Evolutionary conservation across 371 early-diverging fungal genomes (phyloP), one percentile per base, ranked within the genome.

Genomic region (Mucor velutinosus): DNA sequence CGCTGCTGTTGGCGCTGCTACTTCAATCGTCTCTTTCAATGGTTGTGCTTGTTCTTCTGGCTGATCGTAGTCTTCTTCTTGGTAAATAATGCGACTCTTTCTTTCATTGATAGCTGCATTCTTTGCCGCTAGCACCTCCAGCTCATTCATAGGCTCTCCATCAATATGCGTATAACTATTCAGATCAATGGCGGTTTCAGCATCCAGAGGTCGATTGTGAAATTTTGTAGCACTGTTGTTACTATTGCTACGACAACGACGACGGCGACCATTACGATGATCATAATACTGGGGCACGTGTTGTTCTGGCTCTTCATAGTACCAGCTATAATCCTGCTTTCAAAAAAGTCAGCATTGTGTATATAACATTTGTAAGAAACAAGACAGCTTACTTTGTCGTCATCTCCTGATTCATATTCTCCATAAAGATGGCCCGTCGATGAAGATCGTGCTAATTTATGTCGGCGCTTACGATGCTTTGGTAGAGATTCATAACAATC

Each of bases 121-220:
- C 45, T 63, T 66, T 11, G 55, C 53, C 14, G 71, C 71, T 51
- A 71, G 63, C 30, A 66, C 21, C 21, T 71, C 71, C 2, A 59
- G 59, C 1, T 71, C 71, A 25, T 57, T 71, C 67, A 71, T 63
- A 27, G 71, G 67, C 29, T 71, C 71, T 17, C 66, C 67, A 59
- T 71, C 71, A 15, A 61, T 19, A 14, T 70, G 47, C 8, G 51
- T 19, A 25, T 51, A 51, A 4, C 60, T 60, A 30, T 43, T 14
- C n/a, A 59, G 32, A 51, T 51, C 51, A 23, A 51, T 51, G 51
- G 25, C 5, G 21, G 25, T 23, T 25, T 51, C 51, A 25, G 51
- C 11, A 25, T 51, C 51, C 7, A 23, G 23, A 4, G 7, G 51
- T 21, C 8, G 51, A 19, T 23, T 14, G 14, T 47, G 47, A 19